Conservation (phyloP, 768 basidiomycete genomes). For the Peribolospora baueri region DNA sequence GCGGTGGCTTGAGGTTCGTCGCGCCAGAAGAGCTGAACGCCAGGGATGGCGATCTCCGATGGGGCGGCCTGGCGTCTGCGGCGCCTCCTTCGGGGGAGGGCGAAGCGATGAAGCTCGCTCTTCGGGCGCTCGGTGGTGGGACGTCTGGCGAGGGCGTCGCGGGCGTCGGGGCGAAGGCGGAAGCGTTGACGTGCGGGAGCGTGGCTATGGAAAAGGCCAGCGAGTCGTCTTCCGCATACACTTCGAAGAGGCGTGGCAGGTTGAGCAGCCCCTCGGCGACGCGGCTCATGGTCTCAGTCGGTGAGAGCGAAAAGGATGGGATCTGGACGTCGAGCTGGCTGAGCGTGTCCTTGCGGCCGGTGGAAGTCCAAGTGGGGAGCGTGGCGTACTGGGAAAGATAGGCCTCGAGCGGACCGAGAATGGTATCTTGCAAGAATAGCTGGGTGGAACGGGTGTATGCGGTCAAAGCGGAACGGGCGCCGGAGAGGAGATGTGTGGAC, state of each 20-base stretch:
- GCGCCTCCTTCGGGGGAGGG: neutral
- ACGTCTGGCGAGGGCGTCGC: neutral
- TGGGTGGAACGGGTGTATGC: conserved; percentile 34
- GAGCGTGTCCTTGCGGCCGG: conserved; percentile 28
- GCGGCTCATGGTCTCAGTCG: conserved; percentile 62
- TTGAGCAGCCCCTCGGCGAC: conserved; percentile 87
- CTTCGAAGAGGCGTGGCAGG: conserved; percentile 76
- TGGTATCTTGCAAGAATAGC: conserved; percentile 48
- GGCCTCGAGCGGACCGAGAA: conserved; percentile 54
- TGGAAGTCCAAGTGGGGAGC: conserved; percentile 36
- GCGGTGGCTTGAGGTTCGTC: neutral
- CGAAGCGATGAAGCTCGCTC: neutral
- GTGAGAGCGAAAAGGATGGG: conserved; percentile 79
- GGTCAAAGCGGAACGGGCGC: conserved; percentile 6
- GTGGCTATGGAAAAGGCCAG: conserved; percentile 67
- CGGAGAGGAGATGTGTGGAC: conserved; percentile 8
- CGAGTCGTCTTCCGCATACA: conserved; percentile 77
- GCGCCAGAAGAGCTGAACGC: neutral
- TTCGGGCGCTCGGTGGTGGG: neutral
- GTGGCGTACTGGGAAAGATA: conserved; percentile 48
- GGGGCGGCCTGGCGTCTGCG: conserved; percentile 20
- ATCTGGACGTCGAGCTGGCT: conserved; percentile 30
- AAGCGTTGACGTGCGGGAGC: conserved; percentile 41
- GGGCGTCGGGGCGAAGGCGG: conserved; percentile 16
- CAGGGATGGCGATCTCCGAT: conserved; percentile 19